Percentiles rank a stretch among this genome's conserved stretches.
Evolutionary conservation across 352 stramenopile genomes (phyloP).

Genomic region (Peronospora farinosa): DNA sequence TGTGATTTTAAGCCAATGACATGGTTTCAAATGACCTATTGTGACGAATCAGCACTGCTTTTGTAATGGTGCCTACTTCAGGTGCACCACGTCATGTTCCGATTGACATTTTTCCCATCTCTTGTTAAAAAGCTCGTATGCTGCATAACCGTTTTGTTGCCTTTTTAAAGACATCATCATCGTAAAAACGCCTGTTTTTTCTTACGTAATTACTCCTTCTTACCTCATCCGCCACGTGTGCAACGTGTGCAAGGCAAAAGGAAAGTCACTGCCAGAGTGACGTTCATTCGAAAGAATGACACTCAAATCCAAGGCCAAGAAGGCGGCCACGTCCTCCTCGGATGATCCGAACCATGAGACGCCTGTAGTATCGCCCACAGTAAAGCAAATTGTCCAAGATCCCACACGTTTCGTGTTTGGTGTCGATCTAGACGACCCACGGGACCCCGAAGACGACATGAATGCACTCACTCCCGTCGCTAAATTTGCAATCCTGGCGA

Average conservation of each 20-base stretch:
- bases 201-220: constrained; percentile 25
- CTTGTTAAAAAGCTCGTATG: too few species aligned
- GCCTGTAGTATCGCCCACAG: constrained; percentile 12
- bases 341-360: constrained; percentile 21
- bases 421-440: constrained; percentile 48
- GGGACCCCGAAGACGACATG: constrained; percentile 65
- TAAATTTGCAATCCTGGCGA: constrained; percentile 87
- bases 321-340: constrained; percentile 19
- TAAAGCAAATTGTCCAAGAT: constrained; percentile 13
- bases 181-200: not conserved
- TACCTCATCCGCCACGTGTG: not conserved
- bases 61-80: not conserved
- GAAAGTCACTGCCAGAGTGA: constrained; percentile 13
- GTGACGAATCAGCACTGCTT: constrained; percentile 16
- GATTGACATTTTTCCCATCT: too few species aligned
- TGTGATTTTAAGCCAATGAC: constrained; percentile 28
- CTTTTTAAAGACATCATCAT: too few species aligned
- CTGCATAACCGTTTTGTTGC: too few species aligned
- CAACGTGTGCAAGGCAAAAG: constrained; percentile 4
- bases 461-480: constrained; percentile 68
- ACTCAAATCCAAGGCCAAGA: constrained; percentile 58
- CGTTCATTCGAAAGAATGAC: constrained; percentile 26
- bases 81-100: constrained; percentile 1
- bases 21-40: not conserved
- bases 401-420: constrained; percentile 42